Evolutionary conservation across 768 basidiomycete species (phyloP).

Genomic region (Suillus sp.): DNA sequence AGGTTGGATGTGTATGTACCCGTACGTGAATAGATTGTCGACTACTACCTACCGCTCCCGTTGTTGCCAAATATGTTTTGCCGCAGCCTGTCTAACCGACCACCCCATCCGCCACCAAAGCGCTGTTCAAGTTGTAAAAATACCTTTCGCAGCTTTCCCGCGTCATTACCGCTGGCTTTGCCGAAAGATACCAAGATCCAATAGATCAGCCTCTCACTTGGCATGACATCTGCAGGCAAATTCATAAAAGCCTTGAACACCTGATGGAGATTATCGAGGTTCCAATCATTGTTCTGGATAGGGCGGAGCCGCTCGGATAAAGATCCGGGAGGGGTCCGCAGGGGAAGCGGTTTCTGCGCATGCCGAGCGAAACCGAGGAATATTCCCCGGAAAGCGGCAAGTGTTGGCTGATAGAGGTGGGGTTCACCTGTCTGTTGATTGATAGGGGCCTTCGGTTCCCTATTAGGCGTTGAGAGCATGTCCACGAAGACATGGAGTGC

Average conservation of each 20-base stretch:
- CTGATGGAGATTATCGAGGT: slow-evolving; percentile 51
- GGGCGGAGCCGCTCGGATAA: slow-evolving; percentile 12
- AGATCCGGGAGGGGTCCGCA: slow-evolving; percentile 19
- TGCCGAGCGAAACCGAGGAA: slow-evolving; percentile 77
- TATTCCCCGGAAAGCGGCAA: slow-evolving; percentile 65
- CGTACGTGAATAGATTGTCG: slow-evolving; percentile 10
- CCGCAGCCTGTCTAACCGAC: slow-evolving; percentile 47
- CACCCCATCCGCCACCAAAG: slow-evolving; percentile 50
- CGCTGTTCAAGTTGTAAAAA: slow-evolving; percentile 59
- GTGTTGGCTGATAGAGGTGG: slow-evolving; percentile 42
- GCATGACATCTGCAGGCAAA: slow-evolving; percentile 47
- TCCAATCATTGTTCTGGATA: slow-evolving; percentile 46
- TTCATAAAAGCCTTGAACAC: slow-evolving; percentile 65
- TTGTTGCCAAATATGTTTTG: slow-evolving; percentile 35
- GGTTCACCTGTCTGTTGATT: slow-evolving; percentile 32
- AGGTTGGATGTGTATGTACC: slow-evolving; percentile 12
- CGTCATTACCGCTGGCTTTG: slow-evolving; percentile 57
- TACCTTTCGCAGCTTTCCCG: slow-evolving; percentile 50
- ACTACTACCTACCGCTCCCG: slow-evolving; percentile 6
- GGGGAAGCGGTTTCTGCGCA: slow-evolving; percentile 36
- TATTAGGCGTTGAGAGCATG: slow-evolving; percentile 55
- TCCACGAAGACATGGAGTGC: slow-evolving; percentile 65
- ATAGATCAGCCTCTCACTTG: slow-evolving; percentile 52
- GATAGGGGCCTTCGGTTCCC: slow-evolving; percentile 37
- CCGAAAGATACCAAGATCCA: slow-evolving; percentile 72